phyloP scores from a whole-genome alignment of 2,329 filamentous ascomycete species.

The Volutella citrinella region DNA sequence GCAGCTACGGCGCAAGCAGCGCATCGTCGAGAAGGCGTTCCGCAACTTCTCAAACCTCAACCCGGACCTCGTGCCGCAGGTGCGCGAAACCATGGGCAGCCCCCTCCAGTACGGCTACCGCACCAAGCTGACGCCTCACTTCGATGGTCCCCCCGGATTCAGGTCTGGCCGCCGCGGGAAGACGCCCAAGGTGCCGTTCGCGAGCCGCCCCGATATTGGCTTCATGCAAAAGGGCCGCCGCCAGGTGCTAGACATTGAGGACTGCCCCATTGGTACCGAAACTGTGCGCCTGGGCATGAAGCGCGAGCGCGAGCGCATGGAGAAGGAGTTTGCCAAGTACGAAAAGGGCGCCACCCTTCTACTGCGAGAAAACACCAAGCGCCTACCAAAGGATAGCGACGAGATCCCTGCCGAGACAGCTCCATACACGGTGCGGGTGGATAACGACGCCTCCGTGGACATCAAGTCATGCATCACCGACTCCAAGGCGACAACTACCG shows the following conservation, averaged over 20 bases:
- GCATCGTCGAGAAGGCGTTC: slow-evolving; percentile 88
- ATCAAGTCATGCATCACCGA: slow-evolving; percentile 88
- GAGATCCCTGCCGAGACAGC: slow-evolving; percentile 25
- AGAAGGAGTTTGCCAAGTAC: slow-evolving; percentile 67
- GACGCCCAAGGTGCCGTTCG: slow-evolving; percentile 47
- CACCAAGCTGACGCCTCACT: slow-evolving; percentile 96
- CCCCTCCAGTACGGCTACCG: slow-evolving; percentile 91
- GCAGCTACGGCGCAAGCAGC: slow-evolving; percentile 80
- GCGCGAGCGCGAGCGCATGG: slow-evolving; percentile 74
- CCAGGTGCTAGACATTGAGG: slow-evolving; percentile 87
- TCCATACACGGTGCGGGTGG: slow-evolving; percentile 43
- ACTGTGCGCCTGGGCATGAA: slow-evolving; percentile 78
- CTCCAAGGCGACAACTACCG: slow-evolving; percentile 75
- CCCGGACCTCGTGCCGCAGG: slow-evolving; percentile 68
- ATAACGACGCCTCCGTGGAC: slow-evolving; percentile 60
- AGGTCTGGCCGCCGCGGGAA: slow-evolving; percentile 49
- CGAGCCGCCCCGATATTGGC: slow-evolving; percentile 73
- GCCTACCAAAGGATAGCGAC: slow-evolving; percentile 52
- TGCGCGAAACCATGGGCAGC: slow-evolving; percentile 84
- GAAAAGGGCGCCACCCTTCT: slow-evolving; percentile 82
- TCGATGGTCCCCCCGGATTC: slow-evolving; percentile 69
- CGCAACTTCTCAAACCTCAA: slow-evolving; percentile 84
- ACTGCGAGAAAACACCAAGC: slow-evolving; percentile 77
- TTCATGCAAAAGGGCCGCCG: slow-evolving; percentile 85
- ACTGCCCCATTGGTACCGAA: slow-evolving; percentile 91